Base-by-base conservation (phyloP, 306 rosid genomes). In the Corylus avellana region DNA sequence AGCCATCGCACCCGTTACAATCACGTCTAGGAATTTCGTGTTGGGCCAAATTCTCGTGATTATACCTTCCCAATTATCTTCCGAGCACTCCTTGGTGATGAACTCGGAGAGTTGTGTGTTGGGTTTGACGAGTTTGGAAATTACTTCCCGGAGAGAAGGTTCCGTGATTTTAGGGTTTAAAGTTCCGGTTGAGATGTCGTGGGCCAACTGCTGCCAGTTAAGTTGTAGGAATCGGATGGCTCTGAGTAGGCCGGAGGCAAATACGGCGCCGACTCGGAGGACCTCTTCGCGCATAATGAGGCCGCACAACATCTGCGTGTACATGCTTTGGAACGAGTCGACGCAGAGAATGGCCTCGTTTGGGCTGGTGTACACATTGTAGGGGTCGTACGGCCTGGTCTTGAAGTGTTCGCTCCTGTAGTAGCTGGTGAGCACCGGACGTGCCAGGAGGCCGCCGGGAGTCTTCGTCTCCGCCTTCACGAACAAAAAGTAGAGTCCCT, bases 1-100 rank as follows among this genome's bases (percentile, higher is more conserved):
- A 75, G 98, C 94, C 99, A 95, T 93, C 58, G 99, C 98, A 44
- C 99, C 99, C 0, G 98, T 95, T 12, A 95, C 98, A 12, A 95
- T 91, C 25, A 93, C 99, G 0, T 95, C 99, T 0, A 95, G 92
- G 70, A 88, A 95, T 56, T 89, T 95, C 0, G 99, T 91, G 84
- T 95, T 95, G 0, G 99, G 99, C 99, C 99, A 95, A 50, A 95
- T 89, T 35, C 98, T 78, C 0, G 88, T 82, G 78, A 95, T 89
- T n/a, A 95, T 93, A 0, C 94, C 77, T 7, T 89, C 97, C 97
- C 93, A 91, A 8, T 91, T 83, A 49, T 82, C 96, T 0, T 84
- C 84, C 0, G 76, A 76, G 18, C 99, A 95, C 66, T 90, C 92
- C 0, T 51, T 49, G 1, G 17, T 59, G 0, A 95, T 73, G 87